Conservation (phyloP, 805 yeast genomes). For the Candida glaebosa region DNA sequence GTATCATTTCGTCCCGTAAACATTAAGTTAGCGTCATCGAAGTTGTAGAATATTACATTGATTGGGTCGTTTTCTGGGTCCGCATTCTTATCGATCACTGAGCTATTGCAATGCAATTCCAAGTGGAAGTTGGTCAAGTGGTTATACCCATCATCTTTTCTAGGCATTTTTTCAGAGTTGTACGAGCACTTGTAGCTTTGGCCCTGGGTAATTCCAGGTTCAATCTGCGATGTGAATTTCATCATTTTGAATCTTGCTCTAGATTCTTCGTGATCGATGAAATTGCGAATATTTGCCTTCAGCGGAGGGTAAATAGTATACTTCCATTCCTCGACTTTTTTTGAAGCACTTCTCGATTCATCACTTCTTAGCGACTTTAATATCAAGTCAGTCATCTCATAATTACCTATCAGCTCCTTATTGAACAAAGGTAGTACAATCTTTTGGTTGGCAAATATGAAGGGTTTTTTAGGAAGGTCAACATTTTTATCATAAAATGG, state of each 20-base stretch:
- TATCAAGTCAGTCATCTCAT: constrained; percentile 4
- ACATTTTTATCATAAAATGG: constrained; percentile 57
- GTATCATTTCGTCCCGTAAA: constrained; percentile 7
- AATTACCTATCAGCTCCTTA: constrained; percentile 3
- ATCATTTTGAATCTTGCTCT: constrained; percentile 10
- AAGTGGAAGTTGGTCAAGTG: constrained; percentile 56
- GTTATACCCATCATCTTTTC: constrained; percentile 38
- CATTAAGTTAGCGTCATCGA: constrained; percentile 36
- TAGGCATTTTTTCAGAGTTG: constrained; percentile 24
- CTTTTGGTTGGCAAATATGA: constrained; percentile 65
- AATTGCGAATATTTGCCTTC: constrained; percentile 29
- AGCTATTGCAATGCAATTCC: constrained; percentile 65
- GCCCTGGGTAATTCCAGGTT: constrained; percentile 40
- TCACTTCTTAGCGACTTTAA: background rate
- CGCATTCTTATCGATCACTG: constrained; percentile 46
- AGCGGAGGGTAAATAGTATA: constrained; percentile 50
- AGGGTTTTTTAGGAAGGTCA: constrained; percentile 55
- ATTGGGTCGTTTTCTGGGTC: constrained; percentile 65
- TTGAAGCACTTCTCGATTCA: background rate
- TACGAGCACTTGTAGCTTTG: constrained; percentile 39
- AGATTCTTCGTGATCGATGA: constrained; percentile 22
- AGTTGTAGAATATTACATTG: constrained; percentile 59
- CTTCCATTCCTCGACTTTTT: constrained; percentile 32
- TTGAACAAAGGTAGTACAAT: constrained; percentile 39
- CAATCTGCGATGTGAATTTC: constrained; percentile 48